Base-by-base conservation (phyloP, 2,329 filamentous ascomycete species). In the Colletotrichum sp. region DNA sequence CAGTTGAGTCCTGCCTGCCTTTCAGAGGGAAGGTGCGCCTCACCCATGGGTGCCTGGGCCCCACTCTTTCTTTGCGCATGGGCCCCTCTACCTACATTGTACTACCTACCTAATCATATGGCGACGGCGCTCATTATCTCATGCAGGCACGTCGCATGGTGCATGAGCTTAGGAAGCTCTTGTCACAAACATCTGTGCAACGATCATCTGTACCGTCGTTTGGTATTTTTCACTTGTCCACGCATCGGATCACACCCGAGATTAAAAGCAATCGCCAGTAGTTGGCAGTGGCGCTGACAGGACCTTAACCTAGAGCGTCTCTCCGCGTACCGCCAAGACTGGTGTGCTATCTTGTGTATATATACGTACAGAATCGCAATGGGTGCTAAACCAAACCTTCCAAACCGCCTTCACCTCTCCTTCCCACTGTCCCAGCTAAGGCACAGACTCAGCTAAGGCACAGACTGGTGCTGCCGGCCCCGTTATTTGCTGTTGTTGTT, bases 331-430 rank as follows among this genome's bases (percentile, higher is more conserved):
- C n/a, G 61, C 61, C 34, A 18, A 26, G 34, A 64, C 32, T 24
- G 61, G 13, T 18, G 21, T 64, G 61, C 36, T 43, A 66, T 30
- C 30, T 66, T 66, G 18, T 63, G 12, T 63, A 15, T 69, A 65
- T 74, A 52, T 74, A 74, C 71, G 34, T 74, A 71, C 72, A 74
- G 67, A 74, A 74, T 52, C 72, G 64, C 72, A 26, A n/a, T 48
- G 48, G 32, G 32, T 71, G 48, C 21, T 38, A 64, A 71, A 66
- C 38, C 34, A 30, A 48, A 43, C 57, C 38, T 32, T 74, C 57
- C 21, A 32, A 57, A 18, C 30, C 10, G 28, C 28, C 30, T 15
- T 36, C 24, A 21, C n/a, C 12, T 52, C 48, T 21, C 24, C 48
- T 24, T 34, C 34, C 18, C 8, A 28, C 43, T 24, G 43, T 28